Evolutionary conservation across 441 rosid genomes (phyloP).

Genomic region (Croton laevigatus): DNA sequence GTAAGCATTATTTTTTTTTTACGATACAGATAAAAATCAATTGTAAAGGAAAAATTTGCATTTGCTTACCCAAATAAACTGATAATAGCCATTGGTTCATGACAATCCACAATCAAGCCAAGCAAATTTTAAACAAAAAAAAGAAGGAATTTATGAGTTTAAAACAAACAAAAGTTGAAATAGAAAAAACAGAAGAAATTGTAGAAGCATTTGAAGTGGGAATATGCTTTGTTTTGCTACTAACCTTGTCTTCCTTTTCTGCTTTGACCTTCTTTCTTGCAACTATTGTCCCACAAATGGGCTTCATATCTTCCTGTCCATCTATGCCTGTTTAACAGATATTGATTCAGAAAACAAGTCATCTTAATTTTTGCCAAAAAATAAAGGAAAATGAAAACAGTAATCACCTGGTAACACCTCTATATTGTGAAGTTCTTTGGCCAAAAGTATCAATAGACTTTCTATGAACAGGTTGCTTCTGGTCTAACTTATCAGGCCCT

Average conservation of each 20-base stretch:
- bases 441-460: conserved; percentile 98
- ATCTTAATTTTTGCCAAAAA: neutral
- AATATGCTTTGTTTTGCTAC: conserved; percentile 2
- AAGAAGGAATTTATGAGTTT: conserved; percentile 14
- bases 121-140: neutral
- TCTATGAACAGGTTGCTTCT: conserved; percentile 82
- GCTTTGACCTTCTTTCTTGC: conserved; percentile 99
- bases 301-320: conserved; percentile 99
- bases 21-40: conserved; percentile 19
- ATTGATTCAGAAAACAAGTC: neutral
- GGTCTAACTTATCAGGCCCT: conserved; percentile 62
- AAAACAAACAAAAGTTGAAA: neutral
- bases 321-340: conserved; percentile 60
- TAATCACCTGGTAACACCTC: conserved; percentile 89
- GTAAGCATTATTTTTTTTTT: neutral
- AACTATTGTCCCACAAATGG: conserved; percentile 98
- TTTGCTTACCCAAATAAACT: conserved; percentile 77
- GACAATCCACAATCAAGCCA: conserved; percentile 33
- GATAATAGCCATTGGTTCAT: conserved; percentile 35
- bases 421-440: conserved; percentile 95
- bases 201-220: neutral
- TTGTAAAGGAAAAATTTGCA: conserved; percentile 4
- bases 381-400: neutral
- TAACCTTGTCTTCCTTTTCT: conserved; percentile 98
- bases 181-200: neutral